Evolutionary conservation across 805 yeast genomes (phyloP), one percentile per base, ranked within the genome.

Genomic region (Ogataea corticis): DNA sequence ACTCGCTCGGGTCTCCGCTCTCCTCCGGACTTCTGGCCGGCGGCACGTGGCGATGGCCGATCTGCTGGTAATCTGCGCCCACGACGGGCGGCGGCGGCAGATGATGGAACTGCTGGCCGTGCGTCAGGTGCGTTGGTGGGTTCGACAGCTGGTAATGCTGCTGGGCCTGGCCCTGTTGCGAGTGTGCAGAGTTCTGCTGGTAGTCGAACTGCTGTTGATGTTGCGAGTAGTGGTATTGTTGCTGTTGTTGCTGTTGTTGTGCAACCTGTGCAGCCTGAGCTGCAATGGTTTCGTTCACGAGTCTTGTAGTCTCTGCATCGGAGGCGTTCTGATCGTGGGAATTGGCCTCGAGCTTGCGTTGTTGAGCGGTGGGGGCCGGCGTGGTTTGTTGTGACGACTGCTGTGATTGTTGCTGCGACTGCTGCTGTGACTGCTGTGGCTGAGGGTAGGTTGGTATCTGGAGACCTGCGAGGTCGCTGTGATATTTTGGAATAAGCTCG

Each of bases 1-100:
- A 73, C 1, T 79, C 79, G 34, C 53, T 49, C 12, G 59, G 55
- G 43, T 57, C 60, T 6, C 56, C 55, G 5, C 44, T 42, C n/a
- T 46, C 54, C 4, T 45, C 18, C 16, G 48, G 17, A 12, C 42
- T 34, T 30, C 35, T 44, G 11, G 47, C 21, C 3, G 50, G 10
- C 17, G 41, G 37, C 16, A 42, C 17, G 11, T 44, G 51, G 17
- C 51, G 44, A 25, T 44, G 43, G 2, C 46, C 32, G 11, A 42
- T 47, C 28, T 46, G 58, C 33, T 40, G 52, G 28, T 42, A 49
- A 13, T 52, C 55, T 12, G 33, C 41, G n/a, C 47, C 44, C 10
- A 21, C 40, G 2, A 44, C 41, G 23, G 50, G 45, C 6, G 52
- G 42, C 7, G 50, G 51, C n/a, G 47, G 52, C 11, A 43, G 45